phyloP scores from a whole-genome alignment of 805 yeast genomes.

The Kurtzmaniella cleridarum region DNA sequence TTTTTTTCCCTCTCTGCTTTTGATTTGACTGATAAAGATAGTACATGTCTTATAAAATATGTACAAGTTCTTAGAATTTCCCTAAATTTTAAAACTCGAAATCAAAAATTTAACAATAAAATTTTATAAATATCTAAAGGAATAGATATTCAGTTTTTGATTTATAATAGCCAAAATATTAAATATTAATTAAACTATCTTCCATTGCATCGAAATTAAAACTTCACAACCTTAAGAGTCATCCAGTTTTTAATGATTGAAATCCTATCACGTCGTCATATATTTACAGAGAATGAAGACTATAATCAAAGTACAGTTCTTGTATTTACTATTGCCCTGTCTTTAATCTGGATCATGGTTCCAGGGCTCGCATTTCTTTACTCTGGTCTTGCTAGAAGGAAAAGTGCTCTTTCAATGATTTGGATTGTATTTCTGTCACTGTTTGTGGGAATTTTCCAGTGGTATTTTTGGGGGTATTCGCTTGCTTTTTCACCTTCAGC shows the following conservation, averaged over 20 bases:
- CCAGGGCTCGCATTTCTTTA: slow-evolving; percentile 93
- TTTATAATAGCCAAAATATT: too few relatives aligned
- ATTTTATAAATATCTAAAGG: too few relatives aligned
- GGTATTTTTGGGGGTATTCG: slow-evolving; percentile 99
- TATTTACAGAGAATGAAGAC: slow-evolving; percentile 30
- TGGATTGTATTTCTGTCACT: slow-evolving; percentile 76
- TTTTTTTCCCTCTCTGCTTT: too few relatives aligned
- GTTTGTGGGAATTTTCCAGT: slow-evolving; percentile 72
- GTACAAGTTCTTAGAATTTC: too few relatives aligned
- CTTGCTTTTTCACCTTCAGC: slow-evolving; percentile 81
- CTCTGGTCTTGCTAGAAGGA: slow-evolving; percentile 85
- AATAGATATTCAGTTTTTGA: too few relatives aligned
- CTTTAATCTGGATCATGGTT: slow-evolving; percentile 82
- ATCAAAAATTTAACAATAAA: too few relatives aligned
- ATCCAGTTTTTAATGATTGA: background rate
- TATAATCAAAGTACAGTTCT: slow-evolving; percentile 24
- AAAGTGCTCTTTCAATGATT: slow-evolving; percentile 81
- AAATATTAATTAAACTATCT: too few relatives aligned
- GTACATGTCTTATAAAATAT: too few relatives aligned
- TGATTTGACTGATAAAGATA: too few relatives aligned
- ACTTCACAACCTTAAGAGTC: too few relatives aligned
- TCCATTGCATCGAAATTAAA: too few relatives aligned
- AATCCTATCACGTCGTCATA: slow-evolving; percentile 23
- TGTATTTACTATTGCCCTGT: slow-evolving; percentile 54
- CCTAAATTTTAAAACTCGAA: too few relatives aligned